Evolutionary conservation across 192 early-diverging fungal genomes (phyloP), one percentile per base, ranked within the genome.

Genomic region (Allomyces javanicus): DNA sequence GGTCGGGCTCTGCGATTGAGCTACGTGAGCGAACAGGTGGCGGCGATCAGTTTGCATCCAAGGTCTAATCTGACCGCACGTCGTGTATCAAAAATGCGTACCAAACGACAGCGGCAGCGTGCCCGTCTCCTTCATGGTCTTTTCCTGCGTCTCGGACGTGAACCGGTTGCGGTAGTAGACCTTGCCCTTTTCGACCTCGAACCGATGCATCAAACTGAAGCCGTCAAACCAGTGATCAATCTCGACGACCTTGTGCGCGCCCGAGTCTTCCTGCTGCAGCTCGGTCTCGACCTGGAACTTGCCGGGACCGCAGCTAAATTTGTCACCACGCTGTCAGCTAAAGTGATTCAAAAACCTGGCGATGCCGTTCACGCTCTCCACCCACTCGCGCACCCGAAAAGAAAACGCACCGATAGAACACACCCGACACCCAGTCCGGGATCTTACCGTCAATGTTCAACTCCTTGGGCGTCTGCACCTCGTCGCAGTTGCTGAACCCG

Each of bases 1-100:
- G 71, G 73, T 74, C 4, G 73, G 73, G 24, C 75, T 69, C 9
- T 67, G 66, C 23, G 75, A 68, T 26, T 70, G 70, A 63, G 74
- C 75, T 3, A 71, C 67, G 44, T 70, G 27, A n/a, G n/a, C n/a
- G n/a, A n/a, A 19, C 68, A 67, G 11, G 66, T 69, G 19, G 72
- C 63, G 3, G 27, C 45, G 21, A 70, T 71, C 21, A 63, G 71
- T 58, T 75, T 70, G 33, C 4, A 40, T 40, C 7, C 33, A 40
- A 40, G 33, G 33, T 9, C 9, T n/a, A n/a, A n/a, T n/a, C 33
- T 40, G 33, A 7, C 7, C 33, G 0, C 7, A 7, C 33, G 33
- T 7, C 33, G 33, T 40, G 33, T 7, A 40, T 40, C 7, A n/a
- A 9, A 3, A 58, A 21, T n/a, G 14, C 50, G 21, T 21, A 58